These are phyloP conservation scores for Symbiotaphrina buchneri DNA, from an alignment of 495 filamentous ascomycete species.

Conservation along the genomic window DNA sequence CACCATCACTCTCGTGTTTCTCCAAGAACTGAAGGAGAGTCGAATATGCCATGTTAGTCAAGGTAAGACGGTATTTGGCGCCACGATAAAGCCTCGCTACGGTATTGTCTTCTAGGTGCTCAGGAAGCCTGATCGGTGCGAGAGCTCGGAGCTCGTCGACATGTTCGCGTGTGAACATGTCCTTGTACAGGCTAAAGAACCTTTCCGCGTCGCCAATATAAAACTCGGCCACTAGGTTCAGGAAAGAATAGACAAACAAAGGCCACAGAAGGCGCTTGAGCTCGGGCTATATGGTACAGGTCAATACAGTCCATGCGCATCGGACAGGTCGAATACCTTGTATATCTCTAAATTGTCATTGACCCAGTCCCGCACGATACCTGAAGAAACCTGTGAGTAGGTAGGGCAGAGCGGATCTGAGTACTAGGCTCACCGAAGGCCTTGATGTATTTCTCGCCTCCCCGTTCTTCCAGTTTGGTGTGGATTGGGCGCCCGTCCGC, in stretches of 20 bases:
- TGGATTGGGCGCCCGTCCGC: constrained; percentile 52
- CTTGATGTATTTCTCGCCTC: constrained; percentile 49
- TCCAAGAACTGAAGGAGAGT: constrained; percentile 77
- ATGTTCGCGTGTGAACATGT: constrained; percentile 50
- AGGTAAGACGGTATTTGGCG: constrained; percentile 69
- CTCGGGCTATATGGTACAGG: constrained; percentile 43
- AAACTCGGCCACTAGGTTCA: constrained; percentile 56
- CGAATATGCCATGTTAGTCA: constrained; percentile 57
- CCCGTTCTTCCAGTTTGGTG: constrained; percentile 34
- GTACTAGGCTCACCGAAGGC: constrained; percentile 33
- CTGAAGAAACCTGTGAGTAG: constrained; percentile 10
- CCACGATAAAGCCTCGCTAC: constrained; percentile 53
- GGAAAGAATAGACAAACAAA: constrained; percentile 77
- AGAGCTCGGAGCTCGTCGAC: constrained; percentile 52
- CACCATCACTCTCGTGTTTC: constrained; percentile 55
- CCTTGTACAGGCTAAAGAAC: constrained; percentile 44
- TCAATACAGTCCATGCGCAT: neutral
- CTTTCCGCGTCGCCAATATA: constrained; percentile 43
- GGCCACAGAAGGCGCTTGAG: constrained; percentile 73
- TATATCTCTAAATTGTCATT: constrained; percentile 82
- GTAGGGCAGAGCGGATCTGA: neutral
- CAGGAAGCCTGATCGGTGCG: constrained; percentile 41
- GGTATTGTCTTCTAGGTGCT: constrained; percentile 50
- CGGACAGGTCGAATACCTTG: constrained; percentile 31
- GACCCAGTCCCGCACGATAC: constrained; percentile 55